Percentiles rank a stretch among this genome's conserved stretches.
phyloP scores from a whole-genome alignment of 2,329 filamentous ascomycete genomes.

The Fusarium beomiforme region DNA sequence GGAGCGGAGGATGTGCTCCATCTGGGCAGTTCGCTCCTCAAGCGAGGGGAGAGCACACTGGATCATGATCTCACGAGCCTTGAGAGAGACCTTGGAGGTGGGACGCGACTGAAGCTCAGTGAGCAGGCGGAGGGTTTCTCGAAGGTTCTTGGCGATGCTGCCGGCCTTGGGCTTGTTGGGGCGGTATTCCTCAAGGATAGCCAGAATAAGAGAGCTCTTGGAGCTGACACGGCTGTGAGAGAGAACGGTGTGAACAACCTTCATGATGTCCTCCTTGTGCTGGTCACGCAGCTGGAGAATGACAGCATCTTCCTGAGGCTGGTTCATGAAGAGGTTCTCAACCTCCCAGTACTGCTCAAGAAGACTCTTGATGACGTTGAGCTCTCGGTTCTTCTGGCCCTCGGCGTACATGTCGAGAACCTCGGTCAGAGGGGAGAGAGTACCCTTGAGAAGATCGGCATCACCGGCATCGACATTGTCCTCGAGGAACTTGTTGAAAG shows the following conservation, averaged over 20 bases:
- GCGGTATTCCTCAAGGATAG: constrained; percentile 92
- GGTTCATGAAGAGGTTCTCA: constrained; percentile 87
- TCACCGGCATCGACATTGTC: constrained; percentile 82
- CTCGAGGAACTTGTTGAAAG: constrained; percentile 87
- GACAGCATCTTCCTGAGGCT: constrained; percentile 92
- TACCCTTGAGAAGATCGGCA: constrained; percentile 75
- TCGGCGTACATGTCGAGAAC: constrained; percentile 85
- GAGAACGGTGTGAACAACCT: constrained; percentile 87
- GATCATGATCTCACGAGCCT: constrained; percentile 96
- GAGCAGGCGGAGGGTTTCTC: constrained; percentile 81
- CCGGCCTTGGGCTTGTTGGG: constrained; percentile 93
- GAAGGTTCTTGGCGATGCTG: constrained; percentile 89
- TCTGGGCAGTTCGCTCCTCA: constrained; percentile 93
- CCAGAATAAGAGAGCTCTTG: constrained; percentile 93
- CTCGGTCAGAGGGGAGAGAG: constrained; percentile 78
- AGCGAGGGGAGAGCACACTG: constrained; percentile 96
- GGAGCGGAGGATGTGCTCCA: constrained; percentile 98
- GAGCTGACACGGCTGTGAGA: constrained; percentile 92
- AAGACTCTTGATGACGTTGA: constrained; percentile 81
- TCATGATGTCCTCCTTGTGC: constrained; percentile 89
- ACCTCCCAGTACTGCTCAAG: constrained; percentile 84
- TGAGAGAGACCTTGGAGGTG: constrained; percentile 95
- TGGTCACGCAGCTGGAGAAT: constrained; percentile 93
- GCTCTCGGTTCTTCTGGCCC: constrained; percentile 90
- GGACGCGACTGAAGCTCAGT: constrained; percentile 81